Base-by-base conservation (phyloP, 495 filamentous ascomycete genomes). In the Darksidea phi region DNA sequence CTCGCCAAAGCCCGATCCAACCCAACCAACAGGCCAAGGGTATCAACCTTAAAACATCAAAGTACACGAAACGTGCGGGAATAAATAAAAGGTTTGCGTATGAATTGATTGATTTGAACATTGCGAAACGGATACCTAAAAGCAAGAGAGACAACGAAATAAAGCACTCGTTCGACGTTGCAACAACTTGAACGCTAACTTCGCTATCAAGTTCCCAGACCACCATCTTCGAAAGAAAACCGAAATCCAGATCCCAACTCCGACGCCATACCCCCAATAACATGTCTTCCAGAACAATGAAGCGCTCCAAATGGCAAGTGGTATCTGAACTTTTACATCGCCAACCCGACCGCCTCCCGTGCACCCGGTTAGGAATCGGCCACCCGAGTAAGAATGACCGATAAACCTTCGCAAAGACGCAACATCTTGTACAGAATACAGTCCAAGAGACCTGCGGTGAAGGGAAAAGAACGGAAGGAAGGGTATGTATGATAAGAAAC, bases 301-400 rank as follows among this genome's bases (percentile, higher is more conserved):
- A 36, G 48, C 36, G 54, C 48, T 46, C n/a, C 37, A 60, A 60
- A 52, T 24, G 48, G 15, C 46, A 51, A 53, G n/a, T 60, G 57
- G 57, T 60, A 60, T 60, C 57, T 48, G 34, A 53, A 60, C 57
- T 60, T 60, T 60, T n/a, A 10, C 45, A 45, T 57, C 45, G 28
- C 12, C 56, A 24, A 59, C 10, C 56, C 56, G 32, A 45, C 56
- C 45, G 7, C 11, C 18, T 20, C 18, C 32, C 37, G 42, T 54
- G 15, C 51, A 21, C 21, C 52, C 36, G 36, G 36, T 6, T 38
- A 20, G 41, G 5, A 43, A 15, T 13, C 3, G 18, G 10, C 15
- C 8, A 28, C n/a, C 6, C 2, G 2, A 34, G 8, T 26, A 28
- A 51, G 34, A 20, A 34, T 1, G 6, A 15, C 23, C 48, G 15